Percentiles rank a stretch among this genome's conserved stretches.
These are phyloP conservation scores for Cercospora zeina DNA, from an alignment of 2,329 filamentous ascomycete genomes.

Conservation along the genomic window DNA sequence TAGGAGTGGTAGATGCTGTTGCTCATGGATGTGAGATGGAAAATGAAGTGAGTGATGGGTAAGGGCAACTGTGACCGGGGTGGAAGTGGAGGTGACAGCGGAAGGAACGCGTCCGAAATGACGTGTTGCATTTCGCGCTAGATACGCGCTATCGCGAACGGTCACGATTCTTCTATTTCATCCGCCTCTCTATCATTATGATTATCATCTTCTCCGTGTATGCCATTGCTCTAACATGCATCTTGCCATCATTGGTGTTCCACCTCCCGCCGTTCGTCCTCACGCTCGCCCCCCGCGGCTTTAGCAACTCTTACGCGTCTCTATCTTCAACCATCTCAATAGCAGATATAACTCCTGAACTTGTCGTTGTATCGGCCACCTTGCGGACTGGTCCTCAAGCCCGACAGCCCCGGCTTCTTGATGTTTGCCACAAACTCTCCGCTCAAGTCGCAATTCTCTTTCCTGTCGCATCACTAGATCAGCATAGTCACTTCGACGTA, in stretches of 20 bases:
- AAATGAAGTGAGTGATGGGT: background rate
- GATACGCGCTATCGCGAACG: conserved; percentile 1
- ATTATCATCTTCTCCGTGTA: background rate
- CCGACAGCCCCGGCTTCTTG: conserved; percentile 19
- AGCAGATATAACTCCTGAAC: conserved; percentile 27
- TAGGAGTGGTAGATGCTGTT: conserved; percentile 15
- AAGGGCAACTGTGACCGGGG: background rate
- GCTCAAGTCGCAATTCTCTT: conserved; percentile 18
- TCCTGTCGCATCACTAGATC: conserved; percentile 16
- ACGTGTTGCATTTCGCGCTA: conserved; percentile 4
- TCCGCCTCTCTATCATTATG: background rate
- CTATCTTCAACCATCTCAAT: conserved; percentile 13
- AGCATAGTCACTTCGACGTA: background rate
- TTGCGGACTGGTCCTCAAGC: conserved; percentile 18
- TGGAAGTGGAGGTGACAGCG: background rate
- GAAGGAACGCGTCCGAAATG: conserved; percentile 5
- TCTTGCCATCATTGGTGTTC: background rate
- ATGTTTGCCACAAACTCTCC: conserved; percentile 18
- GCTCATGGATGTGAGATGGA: conserved; percentile 9
- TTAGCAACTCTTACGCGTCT: background rate
- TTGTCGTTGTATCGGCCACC: conserved; percentile 25
- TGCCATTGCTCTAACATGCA: background rate
- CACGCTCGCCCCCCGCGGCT: no score
- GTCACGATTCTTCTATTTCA: background rate
- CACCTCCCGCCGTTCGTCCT: background rate